Conservation (phyloP, 2,329 filamentous ascomycete genomes). For the Aspergillus luchuensis region DNA sequence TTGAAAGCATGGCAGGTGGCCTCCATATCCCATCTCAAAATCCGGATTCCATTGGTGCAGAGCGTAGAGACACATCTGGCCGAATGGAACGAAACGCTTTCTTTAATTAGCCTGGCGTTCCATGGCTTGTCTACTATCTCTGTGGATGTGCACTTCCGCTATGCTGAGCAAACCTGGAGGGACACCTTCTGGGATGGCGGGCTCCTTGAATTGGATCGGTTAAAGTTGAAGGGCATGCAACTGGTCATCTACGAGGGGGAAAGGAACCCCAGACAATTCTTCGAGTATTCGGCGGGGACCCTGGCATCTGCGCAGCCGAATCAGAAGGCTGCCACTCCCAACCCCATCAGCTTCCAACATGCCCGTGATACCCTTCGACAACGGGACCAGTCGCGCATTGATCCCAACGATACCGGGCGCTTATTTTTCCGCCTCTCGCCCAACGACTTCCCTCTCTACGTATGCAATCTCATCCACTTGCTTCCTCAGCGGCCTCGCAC, state of each 20-base stretch:
- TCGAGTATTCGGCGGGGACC: not conserved
- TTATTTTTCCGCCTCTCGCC: conserved; percentile 5
- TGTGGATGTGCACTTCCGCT: not conserved
- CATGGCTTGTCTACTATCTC: not conserved
- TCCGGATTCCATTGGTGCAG: not conserved
- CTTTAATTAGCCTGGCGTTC: not conserved
- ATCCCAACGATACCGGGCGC: not conserved
- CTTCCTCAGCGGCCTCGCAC: conserved; percentile 1
- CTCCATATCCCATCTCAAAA: not conserved
- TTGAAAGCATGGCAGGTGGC: not conserved
- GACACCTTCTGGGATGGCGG: conserved; percentile 4
- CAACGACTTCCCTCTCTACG: conserved; percentile 1
- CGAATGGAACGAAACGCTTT: conserved; percentile 4
- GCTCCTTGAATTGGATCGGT: not conserved
- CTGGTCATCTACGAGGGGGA: not conserved
- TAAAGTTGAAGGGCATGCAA: conserved; percentile 1
- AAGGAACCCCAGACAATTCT: not conserved
- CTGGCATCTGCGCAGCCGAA: not conserved
- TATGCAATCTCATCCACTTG: conserved; percentile 2
- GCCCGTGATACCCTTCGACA: not conserved
- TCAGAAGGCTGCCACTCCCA: not conserved
- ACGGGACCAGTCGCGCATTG: not conserved
- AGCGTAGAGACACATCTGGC: conserved; percentile 1
- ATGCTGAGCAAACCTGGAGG: not conserved
- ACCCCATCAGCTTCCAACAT: conserved; percentile 3